phyloP scores from a whole-genome alignment of 1,284 basidiomycete species.

The Marasmius sp. region DNA sequence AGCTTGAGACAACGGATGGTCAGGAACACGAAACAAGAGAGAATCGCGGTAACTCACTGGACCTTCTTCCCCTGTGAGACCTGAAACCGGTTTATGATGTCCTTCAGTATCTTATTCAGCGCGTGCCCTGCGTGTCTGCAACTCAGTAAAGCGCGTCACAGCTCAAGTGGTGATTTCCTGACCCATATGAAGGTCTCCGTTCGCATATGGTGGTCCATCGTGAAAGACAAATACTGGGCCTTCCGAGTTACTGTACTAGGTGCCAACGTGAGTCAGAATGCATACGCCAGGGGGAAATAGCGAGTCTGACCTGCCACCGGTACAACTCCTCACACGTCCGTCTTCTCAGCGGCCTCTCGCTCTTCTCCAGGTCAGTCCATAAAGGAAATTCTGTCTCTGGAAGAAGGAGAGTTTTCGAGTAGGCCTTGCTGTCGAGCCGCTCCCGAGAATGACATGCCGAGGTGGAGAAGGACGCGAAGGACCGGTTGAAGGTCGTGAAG shows the following conservation, averaged over 20 bases:
- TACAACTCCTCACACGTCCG: conserved; percentile 82
- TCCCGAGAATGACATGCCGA: not conserved
- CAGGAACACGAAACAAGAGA: not conserved
- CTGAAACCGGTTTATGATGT: conserved; percentile 92
- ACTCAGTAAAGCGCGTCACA: not conserved
- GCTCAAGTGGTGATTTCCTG: conserved; percentile 18
- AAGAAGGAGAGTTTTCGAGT: conserved; percentile 70
- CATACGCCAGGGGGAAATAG: conserved; percentile 3
- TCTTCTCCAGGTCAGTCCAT: conserved; percentile 67
- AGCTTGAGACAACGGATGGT: conserved; percentile 48
- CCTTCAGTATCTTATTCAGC: conserved; percentile 96
- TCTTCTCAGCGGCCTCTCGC: conserved; percentile 59
- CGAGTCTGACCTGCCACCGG: conserved; percentile 74
- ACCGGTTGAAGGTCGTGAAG: conserved; percentile 40
- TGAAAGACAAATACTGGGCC: conserved; percentile 84
- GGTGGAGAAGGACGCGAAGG: not conserved
- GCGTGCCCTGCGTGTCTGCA: conserved; percentile 74
- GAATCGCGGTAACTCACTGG: conserved; percentile 56
- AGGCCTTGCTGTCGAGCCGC: conserved; percentile 31
- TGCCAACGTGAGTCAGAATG: not conserved
- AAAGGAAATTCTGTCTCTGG: conserved; percentile 86
- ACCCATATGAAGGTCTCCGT: conserved; percentile 96
- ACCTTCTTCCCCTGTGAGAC: conserved; percentile 79
- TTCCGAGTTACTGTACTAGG: conserved; percentile 61
- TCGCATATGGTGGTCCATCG: conserved; percentile 98